Evolutionary conservation across 352 stramenopile genomes (phyloP), one percentile per base, ranked within the genome.

Genomic region (Globisporangium okanoganense): DNA sequence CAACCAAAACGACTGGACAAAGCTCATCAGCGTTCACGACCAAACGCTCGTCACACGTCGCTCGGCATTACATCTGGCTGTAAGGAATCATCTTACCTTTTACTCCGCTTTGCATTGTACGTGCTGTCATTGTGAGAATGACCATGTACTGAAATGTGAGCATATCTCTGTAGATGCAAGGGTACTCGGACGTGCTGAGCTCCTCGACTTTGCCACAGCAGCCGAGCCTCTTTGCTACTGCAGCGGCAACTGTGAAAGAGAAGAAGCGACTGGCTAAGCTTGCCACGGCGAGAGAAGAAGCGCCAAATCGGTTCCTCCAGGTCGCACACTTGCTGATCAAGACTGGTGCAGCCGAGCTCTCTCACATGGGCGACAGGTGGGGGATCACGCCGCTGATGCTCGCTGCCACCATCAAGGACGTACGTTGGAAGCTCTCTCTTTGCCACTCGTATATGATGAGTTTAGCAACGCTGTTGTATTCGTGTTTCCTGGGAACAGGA

Each of bases 321-420:
- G 60, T 73, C 10, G 64, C 25, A 0, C 41, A 65, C 27, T n/a
- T 84, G 41, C 51, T 87, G 9, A 45, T 76, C 47, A 65, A 77
- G 52, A 66, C 67, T 54, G 69, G 69, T 12, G 65, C 67, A 7
- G 38, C 65, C 3, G 43, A 74, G 5, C 20, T 53, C 10, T 22
- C 68, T 1, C 61, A 59, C 10, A 60, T 51, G 31, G 47, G 41
- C 8, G 79, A 91, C 24, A 82, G 78, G 36, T 91, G 82, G 82
- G 72, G 72, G 0, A 61, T 91, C 24, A 88, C 77, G 14, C 72
- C 82, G 10, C 60, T 88, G 18, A 89, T 91, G 79, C 65, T 91
- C 3, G 78, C 77, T 22, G 70, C 75, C 16, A 68, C 52, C 24
- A 48, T 67, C 24, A 44, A 65, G 20, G 70, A 75, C 24, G 72